Percentiles rank a stretch among this genome's conserved stretches.
Evolutionary conservation across 208 protist genomes (phyloP).

Genomic region (Crithidia bombi): DNA sequence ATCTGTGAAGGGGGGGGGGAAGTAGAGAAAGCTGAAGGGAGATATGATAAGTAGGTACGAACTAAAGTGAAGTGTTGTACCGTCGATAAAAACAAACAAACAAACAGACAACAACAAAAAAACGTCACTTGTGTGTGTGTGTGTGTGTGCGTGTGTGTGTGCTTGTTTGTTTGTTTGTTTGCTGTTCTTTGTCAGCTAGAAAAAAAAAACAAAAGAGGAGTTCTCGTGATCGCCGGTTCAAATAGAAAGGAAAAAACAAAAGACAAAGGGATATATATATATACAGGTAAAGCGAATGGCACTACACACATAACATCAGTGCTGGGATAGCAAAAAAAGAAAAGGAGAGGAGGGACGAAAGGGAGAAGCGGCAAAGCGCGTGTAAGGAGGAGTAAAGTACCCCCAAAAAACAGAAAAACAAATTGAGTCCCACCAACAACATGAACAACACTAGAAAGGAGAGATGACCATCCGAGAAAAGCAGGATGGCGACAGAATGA

Average conservation of each 20-base stretch:
- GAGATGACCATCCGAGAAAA: too few relatives aligned
- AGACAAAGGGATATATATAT: not conserved
- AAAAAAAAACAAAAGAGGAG: not conserved
- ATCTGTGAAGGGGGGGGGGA: not conserved
- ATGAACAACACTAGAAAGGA: too few relatives aligned
- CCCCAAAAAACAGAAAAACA: too few relatives aligned
- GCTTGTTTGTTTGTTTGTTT: not conserved
- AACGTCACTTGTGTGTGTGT: constrained; percentile 16
- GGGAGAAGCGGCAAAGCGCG: too few relatives aligned
- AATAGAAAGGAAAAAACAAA: not conserved
- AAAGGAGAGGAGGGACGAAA: too few relatives aligned
- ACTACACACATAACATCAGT: not conserved
- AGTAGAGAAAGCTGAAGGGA: too few relatives aligned
- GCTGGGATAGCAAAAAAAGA: not conserved
- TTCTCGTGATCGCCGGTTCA: not conserved
- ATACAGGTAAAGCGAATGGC: not conserved
- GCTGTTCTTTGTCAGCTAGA: too few relatives aligned
- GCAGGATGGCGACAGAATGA: not conserved
- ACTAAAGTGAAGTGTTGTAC: too few relatives aligned
- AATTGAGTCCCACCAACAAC: too few relatives aligned
- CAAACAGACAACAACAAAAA: constrained; percentile 22
- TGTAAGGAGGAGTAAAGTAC: too few relatives aligned
- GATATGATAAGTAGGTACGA: too few relatives aligned
- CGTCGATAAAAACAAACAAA: constrained; percentile 2
- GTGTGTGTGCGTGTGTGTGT: constrained; percentile 11